Percentiles rank a stretch among this genome's conserved stretches.
Conservation (phyloP, 257 asterid species). For the Solanum rostratum region DNA sequence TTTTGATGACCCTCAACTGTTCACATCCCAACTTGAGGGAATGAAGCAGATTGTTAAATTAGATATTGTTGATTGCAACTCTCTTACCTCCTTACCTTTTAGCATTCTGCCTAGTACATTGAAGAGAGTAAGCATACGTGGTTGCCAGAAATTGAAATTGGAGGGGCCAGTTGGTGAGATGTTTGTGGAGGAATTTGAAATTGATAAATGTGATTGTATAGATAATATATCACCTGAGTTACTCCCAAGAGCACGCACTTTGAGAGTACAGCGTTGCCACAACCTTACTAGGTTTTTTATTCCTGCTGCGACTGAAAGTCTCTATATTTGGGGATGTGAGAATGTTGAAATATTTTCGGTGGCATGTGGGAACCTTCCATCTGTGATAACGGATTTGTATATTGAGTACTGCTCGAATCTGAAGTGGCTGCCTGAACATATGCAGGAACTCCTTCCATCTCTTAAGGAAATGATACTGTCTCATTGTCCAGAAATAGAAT, state of each 20-base stretch:
- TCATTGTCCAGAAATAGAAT: not conserved
- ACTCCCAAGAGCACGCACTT: not conserved
- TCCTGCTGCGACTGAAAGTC: not conserved
- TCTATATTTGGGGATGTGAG: accelerated
- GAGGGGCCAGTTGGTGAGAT: too few species aligned
- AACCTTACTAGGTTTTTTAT: not conserved
- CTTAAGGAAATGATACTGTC: not conserved
- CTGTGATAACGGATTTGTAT: not conserved
- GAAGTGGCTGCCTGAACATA: not conserved
- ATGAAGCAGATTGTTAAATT: not conserved
- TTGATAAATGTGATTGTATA: too few species aligned
- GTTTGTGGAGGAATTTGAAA: too few species aligned
- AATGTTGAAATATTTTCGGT: not conserved
- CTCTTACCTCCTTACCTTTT: not conserved
- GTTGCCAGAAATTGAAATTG: too few species aligned
- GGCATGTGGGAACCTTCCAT: not conserved
- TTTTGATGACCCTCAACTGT: not conserved
- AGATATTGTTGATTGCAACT: not conserved
- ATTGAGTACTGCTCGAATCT: not conserved
- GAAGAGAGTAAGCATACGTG: too few species aligned
- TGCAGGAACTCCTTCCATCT: not conserved
- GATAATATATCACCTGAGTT: too few species aligned
- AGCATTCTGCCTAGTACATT: too few species aligned
- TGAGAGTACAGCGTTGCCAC: accelerated
- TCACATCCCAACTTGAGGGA: not conserved